Evolutionary conservation across 192 early-diverging fungal species (phyloP), one percentile per base, ranked within the genome.

Genomic region (Endogone sp.): DNA sequence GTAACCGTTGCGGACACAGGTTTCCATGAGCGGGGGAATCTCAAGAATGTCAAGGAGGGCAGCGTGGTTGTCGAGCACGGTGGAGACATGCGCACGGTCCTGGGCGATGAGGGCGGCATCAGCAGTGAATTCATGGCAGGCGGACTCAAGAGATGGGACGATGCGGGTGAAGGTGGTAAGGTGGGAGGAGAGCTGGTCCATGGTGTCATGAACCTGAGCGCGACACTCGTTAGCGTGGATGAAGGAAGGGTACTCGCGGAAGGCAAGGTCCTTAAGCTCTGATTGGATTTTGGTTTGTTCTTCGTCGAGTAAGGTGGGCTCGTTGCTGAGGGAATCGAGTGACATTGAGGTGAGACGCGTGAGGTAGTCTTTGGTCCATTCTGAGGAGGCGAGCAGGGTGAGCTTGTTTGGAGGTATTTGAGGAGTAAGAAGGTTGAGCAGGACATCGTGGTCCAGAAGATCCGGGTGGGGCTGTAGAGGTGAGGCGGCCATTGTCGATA

Each of bases 21-120:
- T 91, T 61, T 95, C 91, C 82, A 94, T 85, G 55, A 95, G 75
- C 29, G 88, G 79, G 3, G 93, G 93, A 22, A 94, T 92, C 67
- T 91, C 91, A 3, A 95, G 68, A 10, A 95, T 74, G 44, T 92
- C 89, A 16, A 91, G 56, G 59, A 94, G 61, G 28, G 84, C 81
- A 27, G 80, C 69, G 30, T 86, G 79, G 13, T 84, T 71, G 2
- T 85, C 84, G 29, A 89, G 31, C 25, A 89, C 82, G 58, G 79
- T 76, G 2, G 37, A 49, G 37, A 49, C 37, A 16, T 16, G 37
- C 57, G 69, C 61, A 25, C 79, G 81, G 31, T 73, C 62, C 37
- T 75, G 67, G 31, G 73, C 25, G 3, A 84, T 71, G 21, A 72
- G 71, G 11, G 71, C 64, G 11, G 65, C 69, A 29, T 75, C 67